Evolutionary conservation across 495 filamentous ascomycete species (phyloP).

Genomic region (Ascodesmis nigricans): DNA sequence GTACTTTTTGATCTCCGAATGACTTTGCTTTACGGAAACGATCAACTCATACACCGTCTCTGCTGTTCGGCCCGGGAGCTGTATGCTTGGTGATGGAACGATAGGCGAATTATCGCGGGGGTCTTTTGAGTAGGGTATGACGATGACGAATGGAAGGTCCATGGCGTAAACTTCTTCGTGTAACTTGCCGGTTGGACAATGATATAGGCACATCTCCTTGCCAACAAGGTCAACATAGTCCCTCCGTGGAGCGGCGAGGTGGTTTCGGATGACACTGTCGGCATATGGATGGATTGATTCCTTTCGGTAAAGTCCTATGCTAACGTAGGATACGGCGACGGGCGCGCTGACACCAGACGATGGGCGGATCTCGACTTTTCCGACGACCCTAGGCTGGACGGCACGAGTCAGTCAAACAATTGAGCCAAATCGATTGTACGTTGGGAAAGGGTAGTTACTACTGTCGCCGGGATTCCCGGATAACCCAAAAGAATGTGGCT

Average conservation of each 20-base stretch:
- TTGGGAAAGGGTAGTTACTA: conserved; percentile 37
- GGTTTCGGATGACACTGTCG: conserved; percentile 79
- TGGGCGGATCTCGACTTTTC: conserved; percentile 92
- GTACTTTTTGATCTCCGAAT: conserved; percentile 66
- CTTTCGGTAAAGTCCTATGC: conserved; percentile 74
- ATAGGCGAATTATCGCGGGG: conserved; percentile 69
- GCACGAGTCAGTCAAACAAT: conserved; percentile 3
- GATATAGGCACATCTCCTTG: conserved; percentile 81
- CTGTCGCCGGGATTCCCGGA: conserved; percentile 88
- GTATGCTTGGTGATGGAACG: conserved; percentile 79
- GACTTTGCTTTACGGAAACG: conserved; percentile 82
- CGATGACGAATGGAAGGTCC: conserved; percentile 91
- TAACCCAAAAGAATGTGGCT: conserved; percentile 93
- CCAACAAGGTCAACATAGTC: conserved; percentile 83
- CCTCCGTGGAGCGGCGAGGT: conserved; percentile 74
- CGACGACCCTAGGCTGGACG: conserved; percentile 72
- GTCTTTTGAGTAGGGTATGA: conserved; percentile 83
- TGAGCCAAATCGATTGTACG: conserved; percentile 2
- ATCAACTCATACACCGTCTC: conserved; percentile 95
- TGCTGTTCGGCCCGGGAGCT: conserved; percentile 72
- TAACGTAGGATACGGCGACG: conserved; percentile 77
- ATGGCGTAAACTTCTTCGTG: conserved; percentile 80
- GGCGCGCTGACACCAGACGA: conserved; percentile 61
- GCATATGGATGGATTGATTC: conserved; percentile 94
- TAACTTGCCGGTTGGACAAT: conserved; percentile 61